Percentiles rank a stretch among this genome's conserved stretches.
phyloP scores from a whole-genome alignment of 306 rosid genomes.

The Arachis stenosperma region DNA sequence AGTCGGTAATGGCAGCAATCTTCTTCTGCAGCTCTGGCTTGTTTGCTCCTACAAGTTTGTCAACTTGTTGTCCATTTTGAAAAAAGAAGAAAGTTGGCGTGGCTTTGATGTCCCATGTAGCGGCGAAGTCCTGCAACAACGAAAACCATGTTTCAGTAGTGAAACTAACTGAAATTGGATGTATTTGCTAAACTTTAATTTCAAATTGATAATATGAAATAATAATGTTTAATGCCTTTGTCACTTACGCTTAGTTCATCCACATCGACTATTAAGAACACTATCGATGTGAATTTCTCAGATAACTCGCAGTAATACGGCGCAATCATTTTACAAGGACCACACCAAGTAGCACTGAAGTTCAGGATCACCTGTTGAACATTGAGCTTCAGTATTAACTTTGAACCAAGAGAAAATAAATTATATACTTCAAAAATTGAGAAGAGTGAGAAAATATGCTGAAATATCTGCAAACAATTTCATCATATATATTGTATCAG shows the following conservation, averaged over 20 bases:
- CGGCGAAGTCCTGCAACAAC: slow-evolving; percentile 81
- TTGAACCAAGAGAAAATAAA: slow-evolving; percentile 9
- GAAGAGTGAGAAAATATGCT: slow-evolving; percentile 8
- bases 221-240: background rate
- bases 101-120: slow-evolving; percentile 96
- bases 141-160: slow-evolving; percentile 37
- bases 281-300: slow-evolving; percentile 70
- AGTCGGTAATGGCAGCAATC: slow-evolving; percentile 61
- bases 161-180: background rate
- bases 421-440: background rate
- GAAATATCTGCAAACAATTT: slow-evolving; percentile 25
- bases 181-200: background rate
- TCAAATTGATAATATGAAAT: slow-evolving; percentile 18
- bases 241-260: slow-evolving; percentile 90
- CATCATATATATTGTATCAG: slow-evolving; percentile 13
- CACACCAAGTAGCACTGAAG: slow-evolving; percentile 98
- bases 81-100: slow-evolving; percentile 98
- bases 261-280: slow-evolving; percentile 87
- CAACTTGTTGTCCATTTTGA: slow-evolving; percentile 77
- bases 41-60: slow-evolving; percentile 98
- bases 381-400: slow-evolving; percentile 33
- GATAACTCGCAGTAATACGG: slow-evolving; percentile 80
- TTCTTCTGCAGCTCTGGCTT: slow-evolving; percentile 86
- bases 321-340: slow-evolving; percentile 87
- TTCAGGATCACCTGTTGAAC: slow-evolving; percentile 82